These are phyloP conservation scores for Trypanosoma congolense DNA, from an alignment of 208 protist genomes.

Conservation along the genomic window DNA sequence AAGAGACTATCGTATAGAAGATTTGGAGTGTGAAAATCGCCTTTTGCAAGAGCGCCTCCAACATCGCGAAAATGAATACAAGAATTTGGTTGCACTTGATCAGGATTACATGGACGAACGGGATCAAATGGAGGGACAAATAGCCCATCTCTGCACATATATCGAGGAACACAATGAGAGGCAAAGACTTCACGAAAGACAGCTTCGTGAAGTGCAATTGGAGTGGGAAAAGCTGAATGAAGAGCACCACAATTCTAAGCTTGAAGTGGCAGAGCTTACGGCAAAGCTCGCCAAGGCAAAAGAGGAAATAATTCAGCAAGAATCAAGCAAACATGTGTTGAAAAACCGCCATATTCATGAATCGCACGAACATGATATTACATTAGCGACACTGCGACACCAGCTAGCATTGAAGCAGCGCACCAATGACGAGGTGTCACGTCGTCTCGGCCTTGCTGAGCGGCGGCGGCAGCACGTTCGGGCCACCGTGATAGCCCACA, in stretches of 20 bases:
- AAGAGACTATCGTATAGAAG: constrained; percentile 23
- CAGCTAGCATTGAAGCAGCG: constrained; percentile 12
- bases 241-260: constrained; percentile 11
- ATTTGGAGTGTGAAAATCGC: constrained; percentile 19
- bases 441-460: constrained; percentile 6
- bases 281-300: constrained; percentile 16
- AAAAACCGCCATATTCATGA: constrained; percentile 13
- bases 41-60: constrained; percentile 16
- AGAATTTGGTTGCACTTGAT: constrained; percentile 20
- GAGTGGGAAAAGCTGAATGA: constrained; percentile 24
- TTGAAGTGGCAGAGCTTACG: constrained; percentile 18
- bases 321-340: constrained; percentile 4
- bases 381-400: constrained; percentile 1
- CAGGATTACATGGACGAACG: constrained; percentile 20
- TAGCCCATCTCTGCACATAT: constrained; percentile 25
- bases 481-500: constrained; percentile 4
- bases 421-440: constrained; percentile 3
- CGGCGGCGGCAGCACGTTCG: constrained; percentile 8
- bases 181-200: constrained; percentile 5
- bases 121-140: constrained; percentile 28
- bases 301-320: constrained; percentile 6
- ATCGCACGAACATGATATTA: constrained; percentile 1
- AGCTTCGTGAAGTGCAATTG: constrained; percentile 13
- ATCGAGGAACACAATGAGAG: constrained; percentile 25
- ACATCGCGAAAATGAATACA: constrained; percentile 22